Conservation (phyloP, 1,284 basidiomycete species). For the Ustilago hordei region DNA sequence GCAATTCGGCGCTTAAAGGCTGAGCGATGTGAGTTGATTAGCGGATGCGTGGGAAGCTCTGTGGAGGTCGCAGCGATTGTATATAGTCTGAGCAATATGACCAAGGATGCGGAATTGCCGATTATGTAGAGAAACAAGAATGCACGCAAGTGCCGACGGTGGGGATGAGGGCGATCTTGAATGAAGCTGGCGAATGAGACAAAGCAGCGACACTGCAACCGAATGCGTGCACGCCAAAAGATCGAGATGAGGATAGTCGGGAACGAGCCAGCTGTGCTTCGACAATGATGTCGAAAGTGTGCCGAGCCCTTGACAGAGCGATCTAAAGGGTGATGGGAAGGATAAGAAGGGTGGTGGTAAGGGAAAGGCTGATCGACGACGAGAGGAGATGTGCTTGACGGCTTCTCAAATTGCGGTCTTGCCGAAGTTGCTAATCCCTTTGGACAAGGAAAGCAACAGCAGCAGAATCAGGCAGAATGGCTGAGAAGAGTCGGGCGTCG, state of each 20-base stretch:
- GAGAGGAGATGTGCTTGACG: not conserved
- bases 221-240: slow-evolving; percentile 26
- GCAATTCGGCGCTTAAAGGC: not conserved
- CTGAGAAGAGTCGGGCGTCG: not conserved
- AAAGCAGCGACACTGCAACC: slow-evolving; percentile 30
- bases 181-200: slow-evolving; percentile 2
- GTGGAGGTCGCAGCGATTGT: not conserved
- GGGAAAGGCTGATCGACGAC: not conserved
- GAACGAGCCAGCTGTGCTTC: not conserved
- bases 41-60: not conserved
- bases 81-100: not conserved
- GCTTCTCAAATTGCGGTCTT: not conserved
- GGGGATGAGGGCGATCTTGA: not conserved
- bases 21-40: not conserved
- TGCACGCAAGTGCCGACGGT: not conserved
- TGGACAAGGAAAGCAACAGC: not conserved
- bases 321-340: not conserved
- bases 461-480: not conserved
- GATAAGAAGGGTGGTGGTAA: not conserved
- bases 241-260: not conserved
- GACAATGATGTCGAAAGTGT: not conserved
- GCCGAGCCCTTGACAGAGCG: not conserved
- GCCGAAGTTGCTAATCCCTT: not conserved
- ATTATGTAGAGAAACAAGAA: not conserved
- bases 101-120: not conserved